Evolutionary conservation across 306 rosid genomes (phyloP).

Genomic region (Pyrus betulifolia): DNA sequence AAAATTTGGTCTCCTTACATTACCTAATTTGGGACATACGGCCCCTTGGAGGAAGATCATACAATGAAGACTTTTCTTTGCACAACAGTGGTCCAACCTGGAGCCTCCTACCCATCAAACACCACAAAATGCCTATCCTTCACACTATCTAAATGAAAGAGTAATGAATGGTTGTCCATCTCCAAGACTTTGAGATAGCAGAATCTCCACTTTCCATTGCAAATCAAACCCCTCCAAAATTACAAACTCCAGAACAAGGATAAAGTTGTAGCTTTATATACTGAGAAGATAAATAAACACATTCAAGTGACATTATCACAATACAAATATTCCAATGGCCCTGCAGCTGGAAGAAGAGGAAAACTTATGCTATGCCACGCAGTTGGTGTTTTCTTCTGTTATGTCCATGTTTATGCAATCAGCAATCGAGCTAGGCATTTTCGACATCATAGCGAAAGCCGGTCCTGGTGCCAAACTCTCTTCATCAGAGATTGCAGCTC

Average conservation of each 20-base stretch:
- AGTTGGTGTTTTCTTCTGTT: conserved; percentile 11
- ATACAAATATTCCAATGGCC: neutral
- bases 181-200: conserved; percentile 16
- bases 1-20: no score
- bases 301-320: neutral
- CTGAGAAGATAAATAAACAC: neutral
- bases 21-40: neutral
- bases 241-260: conserved; percentile 10
- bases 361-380: conserved; percentile 25
- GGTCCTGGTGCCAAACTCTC: conserved; percentile 21
- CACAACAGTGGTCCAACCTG: conserved; percentile 8
- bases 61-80: neutral
- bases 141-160: conserved; percentile 47
- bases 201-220: conserved; percentile 25
- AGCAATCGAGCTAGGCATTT: conserved; percentile 42
- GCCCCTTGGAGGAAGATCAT: conserved; percentile 1
- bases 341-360: no score
- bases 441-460: conserved; percentile 34
- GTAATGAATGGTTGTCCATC: conserved; percentile 46
- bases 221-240: conserved; percentile 21
- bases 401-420: conserved; percentile 29
- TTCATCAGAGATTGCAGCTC: no score
- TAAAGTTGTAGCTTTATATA: neutral
- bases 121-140: conserved; percentile 48
- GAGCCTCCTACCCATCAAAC: conserved; percentile 34